Conservation (phyloP, 1,139 yeast species). For the Blastobotrys elegans region DNA sequence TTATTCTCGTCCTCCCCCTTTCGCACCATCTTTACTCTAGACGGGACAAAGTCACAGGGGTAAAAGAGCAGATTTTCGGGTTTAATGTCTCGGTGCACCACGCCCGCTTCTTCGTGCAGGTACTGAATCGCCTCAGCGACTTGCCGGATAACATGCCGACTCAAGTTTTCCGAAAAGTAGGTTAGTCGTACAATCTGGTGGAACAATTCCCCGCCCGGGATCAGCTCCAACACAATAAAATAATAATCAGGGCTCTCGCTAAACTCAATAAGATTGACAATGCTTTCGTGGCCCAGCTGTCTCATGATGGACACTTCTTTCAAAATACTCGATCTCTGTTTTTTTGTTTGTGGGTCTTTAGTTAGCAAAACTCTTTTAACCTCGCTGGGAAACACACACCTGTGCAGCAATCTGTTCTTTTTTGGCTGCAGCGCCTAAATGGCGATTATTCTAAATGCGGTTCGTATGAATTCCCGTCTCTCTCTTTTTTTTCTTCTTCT, state of each 20-base stretch:
- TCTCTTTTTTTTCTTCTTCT: too few species aligned
- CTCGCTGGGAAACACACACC: constrained; percentile 21
- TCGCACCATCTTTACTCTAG: constrained; percentile 47
- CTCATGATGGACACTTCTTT: constrained; percentile 87
- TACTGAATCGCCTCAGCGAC: constrained; percentile 78
- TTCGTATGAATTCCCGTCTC: constrained; percentile 4
- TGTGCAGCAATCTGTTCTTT: constrained; percentile 30
- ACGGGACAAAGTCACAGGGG: constrained; percentile 62
- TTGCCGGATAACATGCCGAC: constrained; percentile 81
- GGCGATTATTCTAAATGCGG: constrained; percentile 15
- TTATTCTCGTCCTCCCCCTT: constrained; percentile 74
- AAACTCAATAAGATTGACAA: constrained; percentile 67
- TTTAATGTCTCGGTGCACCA: constrained; percentile 92
- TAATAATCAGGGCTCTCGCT: constrained; percentile 60
- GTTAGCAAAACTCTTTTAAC: neutral
- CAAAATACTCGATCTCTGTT: constrained; percentile 50
- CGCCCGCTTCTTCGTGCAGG: constrained; percentile 74
- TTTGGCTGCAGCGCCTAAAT: constrained; percentile 28
- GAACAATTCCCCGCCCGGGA: constrained; percentile 92
- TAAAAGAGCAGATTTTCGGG: constrained; percentile 87
- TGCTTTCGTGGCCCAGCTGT: constrained; percentile 63
- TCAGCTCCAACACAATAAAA: constrained; percentile 76
- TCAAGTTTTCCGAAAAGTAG: constrained; percentile 78
- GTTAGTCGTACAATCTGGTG: constrained; percentile 89
- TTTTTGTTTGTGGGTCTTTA: constrained; percentile 8